A percentile compares a stretch with the other conserved stretches of the same genome.
Evolutionary conservation across 139 green algal species (phyloP).

Genomic region (Chlamydomonas incerta): DNA sequence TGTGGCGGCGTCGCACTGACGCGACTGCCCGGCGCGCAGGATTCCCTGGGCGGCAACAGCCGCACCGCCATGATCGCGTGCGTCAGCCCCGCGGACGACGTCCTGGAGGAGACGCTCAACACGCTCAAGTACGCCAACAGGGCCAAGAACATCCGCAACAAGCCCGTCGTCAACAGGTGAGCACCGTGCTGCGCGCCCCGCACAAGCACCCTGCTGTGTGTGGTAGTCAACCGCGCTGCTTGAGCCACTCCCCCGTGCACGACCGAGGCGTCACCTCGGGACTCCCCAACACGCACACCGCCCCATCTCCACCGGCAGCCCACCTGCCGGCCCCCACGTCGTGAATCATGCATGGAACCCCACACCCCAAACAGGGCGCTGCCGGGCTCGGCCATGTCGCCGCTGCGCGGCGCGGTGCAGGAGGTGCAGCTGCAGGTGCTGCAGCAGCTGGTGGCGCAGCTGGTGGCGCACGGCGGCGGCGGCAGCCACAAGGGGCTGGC

Average conservation of each 20-base stretch:
- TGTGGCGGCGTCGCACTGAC: no score
- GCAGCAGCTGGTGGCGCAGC: constrained; percentile 23
- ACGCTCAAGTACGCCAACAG: constrained; percentile 66
- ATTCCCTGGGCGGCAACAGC: constrained; percentile 70
- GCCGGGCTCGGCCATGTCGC: not conserved
- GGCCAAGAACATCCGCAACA: constrained; percentile 67
- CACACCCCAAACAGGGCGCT: constrained; percentile 3
- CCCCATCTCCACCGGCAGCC: not conserved
- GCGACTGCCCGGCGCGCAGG: no score
- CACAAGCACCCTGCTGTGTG: no score
- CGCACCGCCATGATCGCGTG: constrained; percentile 66
- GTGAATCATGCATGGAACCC: no score
- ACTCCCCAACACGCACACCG: not conserved
- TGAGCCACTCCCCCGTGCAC: no score
- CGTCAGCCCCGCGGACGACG: constrained; percentile 46
- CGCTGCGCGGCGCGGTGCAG: constrained; percentile 3
- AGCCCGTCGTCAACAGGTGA: constrained; percentile 55
- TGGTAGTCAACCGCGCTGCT: no score
- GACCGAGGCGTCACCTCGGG: no score
- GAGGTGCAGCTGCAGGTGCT: constrained; percentile 41
- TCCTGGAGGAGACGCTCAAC: constrained; percentile 68
- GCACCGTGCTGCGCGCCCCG: no score
- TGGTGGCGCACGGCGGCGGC: not conserved
- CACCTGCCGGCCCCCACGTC: no score
- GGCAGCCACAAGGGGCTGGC: not conserved